Base-by-base conservation (phyloP, 1,284 basidiomycete genomes). In the Pseudozyma sp. region DNA sequence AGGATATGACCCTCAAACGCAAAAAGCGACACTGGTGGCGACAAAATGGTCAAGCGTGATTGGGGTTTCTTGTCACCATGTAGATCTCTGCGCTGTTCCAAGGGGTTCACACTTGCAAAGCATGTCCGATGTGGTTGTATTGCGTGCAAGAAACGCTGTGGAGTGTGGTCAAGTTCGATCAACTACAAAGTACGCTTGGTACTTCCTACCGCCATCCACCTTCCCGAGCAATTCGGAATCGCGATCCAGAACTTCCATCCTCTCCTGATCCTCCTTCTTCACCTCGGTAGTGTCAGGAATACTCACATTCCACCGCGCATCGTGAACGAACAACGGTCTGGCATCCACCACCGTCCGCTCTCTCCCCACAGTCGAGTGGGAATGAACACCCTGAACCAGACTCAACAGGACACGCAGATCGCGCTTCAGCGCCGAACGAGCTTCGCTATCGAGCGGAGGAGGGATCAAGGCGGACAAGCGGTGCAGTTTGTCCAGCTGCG, bases 401-500 rank as follows among this genome's bases (percentile, higher is more conserved):
- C 61, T 29, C 33, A 79, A 37, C 60, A 76, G 39, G 4, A 24
- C 50, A 0, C 16, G 4, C 13, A 80, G 29, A 0, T 69, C 30
- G 0, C 17, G 10, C 47, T 66, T 68, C 7, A 78, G n/a, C 54
- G 24, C 30, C 10, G 52, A 44, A 16, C 61, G 33, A 30, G 51
- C 56, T n/a, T 48, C 55, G 24, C 19, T 24, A 1, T 14, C 7
- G 0, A 14, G n/a, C 0, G 43, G 8, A 0, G 78, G 78, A 8
- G 66, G 48, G 2, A 60, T 30, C 8, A 80, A 44, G 7, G 74
- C 77, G 5, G 68, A 51, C 0, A 80, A 49, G 10, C 54, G 43
- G 45, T 77, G 71, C 34, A 80, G 54, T 34, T 72, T 68, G 11
- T 58, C 59, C 24, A 80, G 37, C 42, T 69, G 33, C 1, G 24